phyloP scores from a whole-genome alignment of 805 yeast genomes.

The Citeromyces nyonsensis region DNA sequence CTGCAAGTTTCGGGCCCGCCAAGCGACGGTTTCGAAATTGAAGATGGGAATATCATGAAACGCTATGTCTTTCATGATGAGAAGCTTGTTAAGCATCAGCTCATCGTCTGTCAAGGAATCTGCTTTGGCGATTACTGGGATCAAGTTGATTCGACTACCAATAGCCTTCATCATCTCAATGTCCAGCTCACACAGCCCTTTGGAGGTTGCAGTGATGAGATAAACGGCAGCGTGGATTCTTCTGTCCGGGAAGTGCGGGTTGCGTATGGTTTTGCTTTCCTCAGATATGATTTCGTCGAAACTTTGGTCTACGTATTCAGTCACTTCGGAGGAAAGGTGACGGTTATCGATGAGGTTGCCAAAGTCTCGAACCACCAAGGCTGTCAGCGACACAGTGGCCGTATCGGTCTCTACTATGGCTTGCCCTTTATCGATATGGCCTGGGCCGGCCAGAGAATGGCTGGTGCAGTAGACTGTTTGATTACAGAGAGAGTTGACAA shows the following conservation, averaged over 20 bases:
- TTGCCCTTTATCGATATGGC: too few relatives aligned
- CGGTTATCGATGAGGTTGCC: conserved; percentile 57
- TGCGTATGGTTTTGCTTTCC: conserved; percentile 47
- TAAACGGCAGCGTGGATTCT: conserved; percentile 80
- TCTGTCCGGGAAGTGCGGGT: conserved; percentile 30
- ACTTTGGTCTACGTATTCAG: conserved; percentile 64
- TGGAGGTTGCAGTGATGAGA: conserved; percentile 61
- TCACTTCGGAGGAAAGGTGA: conserved; percentile 40
- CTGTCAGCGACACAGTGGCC: conserved; percentile 32
- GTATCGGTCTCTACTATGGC: conserved; percentile 17
- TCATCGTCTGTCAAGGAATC: conserved; percentile 56
- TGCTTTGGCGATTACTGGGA: conserved; percentile 73
- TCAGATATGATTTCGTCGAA: conserved; percentile 54
- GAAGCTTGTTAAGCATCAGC: conserved; percentile 20
- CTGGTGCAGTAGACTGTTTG: conserved; percentile 11
- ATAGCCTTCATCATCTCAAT: conserved; percentile 54
- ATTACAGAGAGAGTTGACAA: conserved; percentile 68
- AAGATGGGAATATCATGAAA: conserved; percentile 10
- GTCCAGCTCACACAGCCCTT: conserved; percentile 52
- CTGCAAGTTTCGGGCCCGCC: conserved; percentile 5
- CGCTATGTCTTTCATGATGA: conserved; percentile 26
- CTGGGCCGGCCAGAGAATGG: too few relatives aligned
- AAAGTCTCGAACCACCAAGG: conserved; percentile 53
- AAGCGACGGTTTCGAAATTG: conserved; percentile 8
- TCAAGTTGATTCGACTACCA: conserved; percentile 55